These are phyloP conservation scores for Phytopythium kandeliae DNA, from an alignment of 352 stramenopile genomes.

Conservation along the genomic window DNA sequence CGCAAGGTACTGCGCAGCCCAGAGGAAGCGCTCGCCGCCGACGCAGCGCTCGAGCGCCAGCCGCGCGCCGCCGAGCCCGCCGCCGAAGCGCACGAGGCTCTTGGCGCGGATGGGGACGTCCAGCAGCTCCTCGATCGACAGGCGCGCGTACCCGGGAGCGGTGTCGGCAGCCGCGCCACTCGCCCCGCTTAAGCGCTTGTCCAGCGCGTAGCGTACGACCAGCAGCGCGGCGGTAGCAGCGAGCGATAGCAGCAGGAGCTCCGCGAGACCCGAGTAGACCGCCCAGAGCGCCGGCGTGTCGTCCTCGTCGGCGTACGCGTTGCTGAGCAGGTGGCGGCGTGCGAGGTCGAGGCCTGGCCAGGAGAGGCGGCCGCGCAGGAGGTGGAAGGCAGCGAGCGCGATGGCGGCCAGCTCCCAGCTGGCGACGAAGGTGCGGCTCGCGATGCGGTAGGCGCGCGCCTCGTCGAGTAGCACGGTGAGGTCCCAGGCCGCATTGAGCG, in stretches of 20 bases:
- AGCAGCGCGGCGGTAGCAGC: constrained; percentile 11
- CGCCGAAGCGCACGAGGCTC: constrained; percentile 28
- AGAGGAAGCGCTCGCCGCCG: constrained; percentile 27
- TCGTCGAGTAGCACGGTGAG: constrained; percentile 20
- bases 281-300: constrained; percentile 21
- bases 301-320: constrained; percentile 27
- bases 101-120: constrained; percentile 39
- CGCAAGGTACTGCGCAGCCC: constrained; percentile 28
- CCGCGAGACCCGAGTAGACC: constrained; percentile 26
- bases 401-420: constrained; percentile 26
- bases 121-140: constrained; percentile 43
- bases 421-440: constrained; percentile 26
- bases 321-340: constrained; percentile 25
- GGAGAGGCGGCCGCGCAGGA: constrained; percentile 16
- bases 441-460: constrained; percentile 15
- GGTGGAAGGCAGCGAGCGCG: constrained; percentile 4
- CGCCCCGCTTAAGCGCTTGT: too few species aligned
- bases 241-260: constrained; percentile 18
- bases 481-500: constrained; percentile 34
- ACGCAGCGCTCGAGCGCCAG: constrained; percentile 13
- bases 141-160: constrained; percentile 30
- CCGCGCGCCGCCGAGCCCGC: not conserved
- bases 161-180: constrained; percentile 6
- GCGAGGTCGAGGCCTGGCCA: constrained; percentile 27
- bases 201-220: constrained; percentile 11